Base-by-base conservation (phyloP, 1,284 basidiomycete genomes). In the Pseudozyma tsukubaensis region DNA sequence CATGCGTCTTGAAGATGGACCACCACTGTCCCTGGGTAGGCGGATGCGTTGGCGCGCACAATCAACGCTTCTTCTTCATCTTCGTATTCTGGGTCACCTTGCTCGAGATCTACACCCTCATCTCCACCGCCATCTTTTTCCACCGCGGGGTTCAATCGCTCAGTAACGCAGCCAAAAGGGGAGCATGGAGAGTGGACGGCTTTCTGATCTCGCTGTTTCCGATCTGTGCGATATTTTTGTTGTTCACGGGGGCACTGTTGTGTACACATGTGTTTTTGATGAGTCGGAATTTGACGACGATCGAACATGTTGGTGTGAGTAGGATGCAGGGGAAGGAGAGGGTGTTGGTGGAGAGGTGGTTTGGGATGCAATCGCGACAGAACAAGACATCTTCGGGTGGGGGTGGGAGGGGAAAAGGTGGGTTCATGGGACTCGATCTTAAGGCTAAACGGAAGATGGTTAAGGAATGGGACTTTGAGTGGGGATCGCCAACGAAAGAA, bases 11-110 rank as follows among this genome's bases (percentile, higher is more conserved):
- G 51, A 89, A 89, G 79, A 92, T 89, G 81, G 91, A 92, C 79
- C 91, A 92, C 84, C 91, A 92, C 79, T 84, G 83, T 59, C 85
- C 84, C 16, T 86, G 92, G 92, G 90, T 93, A 52, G 92, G 91
- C 32, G 91, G 92, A 74, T 93, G 92, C 77, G 91, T 93, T 9
- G 92, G 92, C 11, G 92, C 91, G 4, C 87, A 88, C 49, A 94
- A 94, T 82, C 90, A 92, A 75, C 92, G 91, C 88, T 92, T 90
- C 82, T 92, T 92, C 84, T 72, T 91, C 62, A 90, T 90, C 80
- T 93, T 94, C 79, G 85, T 89, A 18, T 83, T 89, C 76, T 90
- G 90, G 85, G 86, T 88, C 0, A 79, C 86, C 2, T 37, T 89
- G 9, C 89, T 89, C 79, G 88, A 89, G 50, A 48, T 87, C 2